phyloP scores from a whole-genome alignment of 257 asterid species.

The Jacaranda mimosifolia region DNA sequence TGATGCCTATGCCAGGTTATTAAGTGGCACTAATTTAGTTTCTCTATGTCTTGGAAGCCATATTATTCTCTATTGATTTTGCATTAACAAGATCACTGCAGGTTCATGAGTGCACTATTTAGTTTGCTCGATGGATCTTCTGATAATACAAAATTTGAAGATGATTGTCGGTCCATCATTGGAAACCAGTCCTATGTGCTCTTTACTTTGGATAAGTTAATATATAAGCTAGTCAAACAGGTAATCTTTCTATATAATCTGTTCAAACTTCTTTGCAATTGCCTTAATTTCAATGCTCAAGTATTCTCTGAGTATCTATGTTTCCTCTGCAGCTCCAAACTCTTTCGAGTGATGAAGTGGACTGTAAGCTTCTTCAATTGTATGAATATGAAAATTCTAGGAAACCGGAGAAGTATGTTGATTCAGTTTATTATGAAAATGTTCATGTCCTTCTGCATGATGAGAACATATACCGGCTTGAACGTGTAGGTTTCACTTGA shows the following conservation, averaged over 20 bases:
- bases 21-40: slow-evolving; percentile 14
- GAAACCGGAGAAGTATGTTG: slow-evolving; percentile 53
- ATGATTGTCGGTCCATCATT: slow-evolving; percentile 85
- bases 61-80: slow-evolving; percentile 27
- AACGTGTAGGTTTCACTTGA: slow-evolving; percentile 66
- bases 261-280: neutral
- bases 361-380: slow-evolving; percentile 58
- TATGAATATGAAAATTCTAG: slow-evolving; percentile 61
- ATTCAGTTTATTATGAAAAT: slow-evolving; percentile 64
- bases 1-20: slow-evolving; percentile 60
- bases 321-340: slow-evolving; percentile 62
- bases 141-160: slow-evolving; percentile 88
- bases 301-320: slow-evolving; percentile 18
- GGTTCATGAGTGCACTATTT: slow-evolving; percentile 80
- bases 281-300: slow-evolving; percentile 18
- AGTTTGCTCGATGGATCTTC: slow-evolving; percentile 89
- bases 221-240: slow-evolving; percentile 93
- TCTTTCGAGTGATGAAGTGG: slow-evolving; percentile 61
- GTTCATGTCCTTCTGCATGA: slow-evolving; percentile 63
- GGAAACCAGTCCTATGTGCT: slow-evolving; percentile 91
- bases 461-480: slow-evolving; percentile 68
- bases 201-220: slow-evolving; percentile 88
- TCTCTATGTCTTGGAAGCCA: slow-evolving; percentile 16
- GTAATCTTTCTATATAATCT: slow-evolving; percentile 33
- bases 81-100: slow-evolving; percentile 41